These are phyloP conservation scores for Talaromyces pinophilus DNA, from an alignment of 2,329 filamentous ascomycete species.

Conservation along the genomic window DNA sequence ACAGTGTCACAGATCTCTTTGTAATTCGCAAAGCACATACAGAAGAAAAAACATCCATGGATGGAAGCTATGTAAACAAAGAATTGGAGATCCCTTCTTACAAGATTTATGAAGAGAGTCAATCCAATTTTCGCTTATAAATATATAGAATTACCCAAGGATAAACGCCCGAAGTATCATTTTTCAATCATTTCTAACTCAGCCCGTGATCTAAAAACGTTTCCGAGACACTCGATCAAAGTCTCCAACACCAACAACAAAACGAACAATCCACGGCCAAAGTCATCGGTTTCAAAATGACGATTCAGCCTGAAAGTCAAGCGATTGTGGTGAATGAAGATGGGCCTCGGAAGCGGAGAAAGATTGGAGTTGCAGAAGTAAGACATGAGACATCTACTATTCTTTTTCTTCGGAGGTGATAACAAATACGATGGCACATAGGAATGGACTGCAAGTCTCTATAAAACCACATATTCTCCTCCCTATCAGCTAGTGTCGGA, in stretches of 20 bases:
- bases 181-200: not conserved
- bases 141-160: not conserved
- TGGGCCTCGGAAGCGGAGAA: not conserved
- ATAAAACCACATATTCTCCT: conserved; percentile 1
- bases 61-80: not conserved
- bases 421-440: conserved; percentile 1
- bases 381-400: not conserved
- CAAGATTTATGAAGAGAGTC: not conserved
- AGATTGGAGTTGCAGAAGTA: not conserved
- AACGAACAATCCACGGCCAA: not conserved
- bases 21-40: not conserved
- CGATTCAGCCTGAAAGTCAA: conserved; percentile 5
- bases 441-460: conserved; percentile 12
- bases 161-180: not conserved
- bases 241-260: not conserved
- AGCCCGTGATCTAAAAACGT: not conserved
- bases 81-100: not conserved
- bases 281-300: not conserved
- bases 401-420: not conserved
- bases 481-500: conserved; percentile 1
- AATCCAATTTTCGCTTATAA: not conserved
- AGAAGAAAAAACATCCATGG: not conserved
- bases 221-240: not conserved
- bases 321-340: conserved; percentile 14
- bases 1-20: not conserved